Base-by-base conservation (phyloP, 495 filamentous ascomycete species). In the Aspergillus mulundensis region DNA sequence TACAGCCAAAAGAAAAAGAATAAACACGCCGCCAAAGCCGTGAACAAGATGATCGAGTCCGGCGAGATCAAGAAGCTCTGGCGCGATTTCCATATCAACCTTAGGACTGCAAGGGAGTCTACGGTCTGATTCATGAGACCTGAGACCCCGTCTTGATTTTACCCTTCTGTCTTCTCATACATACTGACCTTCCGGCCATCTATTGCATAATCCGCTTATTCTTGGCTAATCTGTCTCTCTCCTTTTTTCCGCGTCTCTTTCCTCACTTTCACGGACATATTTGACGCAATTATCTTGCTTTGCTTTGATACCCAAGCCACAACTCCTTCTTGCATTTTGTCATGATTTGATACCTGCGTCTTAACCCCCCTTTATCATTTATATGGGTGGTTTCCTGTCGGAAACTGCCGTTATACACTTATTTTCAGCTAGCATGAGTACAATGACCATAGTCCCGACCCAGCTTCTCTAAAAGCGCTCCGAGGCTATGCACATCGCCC, bases 1-100 rank as follows among this genome's bases (percentile, higher is more conserved):
- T 71, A 74, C 77, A 81, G 71, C 44, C 67, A 71, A 44, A 83
- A 79, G 62, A 76, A 79, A 42, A 70, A 76, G 51, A 68, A 70
- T 7, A 74, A 79, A 43, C 74, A 79, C 44, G 84, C 84, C 5
- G 81, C 84, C 49, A 69, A 73, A 25, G 73, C 86, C 15, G 74
- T 84, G 3, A 77, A 85, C 25, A 64, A 61, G 3, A 87, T 88
- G 84, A 74, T 81, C 55, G 63, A 60, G 8, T 66, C 67, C 19
- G 80, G 78, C 5, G 77, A 81, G 60, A 77, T 88, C 21, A 77
- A 77, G 59, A 71, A 70, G 42, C 67, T 89, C 7, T 86, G 83
- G 66, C 64, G 72, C 21, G 77, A 84, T 41, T 89, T 85, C 62
- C 82, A 83, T 62, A 71, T 75, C 5, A 78, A 77, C 61, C 61